Evolutionary conservation across 2,329 filamentous ascomycete genomes (phyloP).

Genomic region (Ophiostoma sp.): DNA sequence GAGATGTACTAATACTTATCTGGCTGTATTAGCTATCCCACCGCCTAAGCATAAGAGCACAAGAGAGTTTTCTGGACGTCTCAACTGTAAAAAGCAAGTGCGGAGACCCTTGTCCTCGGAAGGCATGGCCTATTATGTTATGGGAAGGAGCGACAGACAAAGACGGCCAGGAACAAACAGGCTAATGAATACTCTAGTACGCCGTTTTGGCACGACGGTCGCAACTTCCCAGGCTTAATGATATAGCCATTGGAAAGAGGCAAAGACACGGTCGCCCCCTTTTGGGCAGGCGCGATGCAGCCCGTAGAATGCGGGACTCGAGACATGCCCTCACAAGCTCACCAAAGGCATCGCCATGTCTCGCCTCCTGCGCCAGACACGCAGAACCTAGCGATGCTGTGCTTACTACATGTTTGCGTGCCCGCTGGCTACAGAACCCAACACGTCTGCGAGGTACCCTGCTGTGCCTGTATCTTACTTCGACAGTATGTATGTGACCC

Average conservation of each 20-base stretch:
- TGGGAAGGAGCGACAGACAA: background rate
- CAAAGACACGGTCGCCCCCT: background rate
- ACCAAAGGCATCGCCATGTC: background rate
- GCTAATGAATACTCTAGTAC: no score
- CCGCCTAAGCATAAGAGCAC: background rate
- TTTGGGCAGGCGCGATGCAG: background rate
- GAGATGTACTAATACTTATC: no score
- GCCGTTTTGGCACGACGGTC: background rate
- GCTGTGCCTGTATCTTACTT: slow-evolving; percentile 20
- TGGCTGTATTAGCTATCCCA: no score
- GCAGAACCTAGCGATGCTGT: background rate
- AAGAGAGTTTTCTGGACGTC: background rate
- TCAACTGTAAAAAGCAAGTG: background rate
- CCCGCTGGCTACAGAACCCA: background rate
- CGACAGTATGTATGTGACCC: slow-evolving; percentile 21
- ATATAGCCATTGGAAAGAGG: background rate
- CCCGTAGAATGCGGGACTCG: background rate
- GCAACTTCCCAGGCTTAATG: background rate
- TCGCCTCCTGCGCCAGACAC: slow-evolving; percentile 8
- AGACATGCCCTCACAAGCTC: background rate
- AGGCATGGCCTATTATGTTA: background rate
- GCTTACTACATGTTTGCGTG: no score
- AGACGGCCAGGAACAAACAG: background rate
- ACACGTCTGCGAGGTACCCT: background rate
- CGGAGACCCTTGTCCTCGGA: background rate